Evolutionary conservation across 2,329 filamentous ascomycete genomes (phyloP), one percentile per base, ranked within the genome.

Genomic region (Lecanicillium sp.): DNA sequence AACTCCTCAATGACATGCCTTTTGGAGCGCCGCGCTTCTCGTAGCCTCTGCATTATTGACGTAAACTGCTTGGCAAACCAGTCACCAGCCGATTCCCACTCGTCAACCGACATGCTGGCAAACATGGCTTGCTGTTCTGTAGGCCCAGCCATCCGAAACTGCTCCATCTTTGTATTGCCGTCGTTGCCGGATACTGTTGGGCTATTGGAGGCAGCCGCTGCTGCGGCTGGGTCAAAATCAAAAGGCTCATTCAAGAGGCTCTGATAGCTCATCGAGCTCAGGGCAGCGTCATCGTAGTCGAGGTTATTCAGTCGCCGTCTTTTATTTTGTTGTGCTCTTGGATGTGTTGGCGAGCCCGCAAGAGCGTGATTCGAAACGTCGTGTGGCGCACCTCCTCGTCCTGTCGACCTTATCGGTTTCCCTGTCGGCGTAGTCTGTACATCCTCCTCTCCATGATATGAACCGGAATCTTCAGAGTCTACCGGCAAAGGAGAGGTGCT

Each of bases 51-150:
- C 52, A 76, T 64, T 30, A 78, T 56, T 3, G 59, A 59, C 7
- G 64, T 57, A 44, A 79, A 78, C 44, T 67, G 69, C 31, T 67
- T 65, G 16, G 75, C 58, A 40, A 79, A 75, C 75, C 75, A 79
- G 45, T 78, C 73, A 5, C 75, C 75, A 2, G 73, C 67, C 12
- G 66, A 60, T 47, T 79, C 74, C 75, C 75, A 79, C 38, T 78
- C 75, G 13, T 64, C 58, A 12, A 77, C 60, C 1, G 68, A 56
- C 64, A 78, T 70, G 37, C 63, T 63, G 3, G 61, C 63, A 49
- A 78, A 77, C 38, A 78, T 69, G 1, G 63, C 53, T 22, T 58
- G 59, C 48, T 74, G 71, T 35, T 71, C 67, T 22, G 53, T 50
- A 35, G 67, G 65, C 8, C 60, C 59, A 39, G 68, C 62, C 38